Base-by-base conservation (phyloP, 2,329 filamentous ascomycete genomes). In the Paecilomyces fulvus region DNA sequence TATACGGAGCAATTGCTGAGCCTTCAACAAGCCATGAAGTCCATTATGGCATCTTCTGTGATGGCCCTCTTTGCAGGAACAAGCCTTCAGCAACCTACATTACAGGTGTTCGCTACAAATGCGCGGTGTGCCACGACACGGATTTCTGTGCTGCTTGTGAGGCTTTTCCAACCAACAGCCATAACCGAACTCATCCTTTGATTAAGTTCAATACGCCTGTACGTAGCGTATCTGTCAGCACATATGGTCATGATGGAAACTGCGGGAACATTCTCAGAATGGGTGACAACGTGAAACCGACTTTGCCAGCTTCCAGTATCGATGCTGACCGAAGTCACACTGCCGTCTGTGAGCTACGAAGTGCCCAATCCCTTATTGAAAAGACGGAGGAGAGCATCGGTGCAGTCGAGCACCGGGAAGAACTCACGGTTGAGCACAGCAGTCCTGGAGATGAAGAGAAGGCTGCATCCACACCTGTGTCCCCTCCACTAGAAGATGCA, bases 191-290 rank as follows among this genome's bases (percentile, higher is more conserved):
- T n/a, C 94, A 99, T 67, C 94, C 94, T 28, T 79, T 99, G 64
- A 91, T 99, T 79, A 96, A 96, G 78, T 91, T 99, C 79, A 95
- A 90, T 81, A 95, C 89, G 2, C 89, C 92, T 9, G 87, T 99
- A 52, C 88, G 90, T 63, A 87, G 89, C 63, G 89, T 96, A 33
- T 92, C 84, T 60, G 89, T 99, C 54, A 92, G 85, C 52, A 97
- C 92, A 8, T 80, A 88, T 61, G 88, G 87, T 54, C 90, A 95
- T 73, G 85, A 90, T 64, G 82, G 81, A 58, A 78, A 85, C 63
- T 88, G 88, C 53, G 79, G 83, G 58, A 75, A 74, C 49, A 81
- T 88, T 68, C 80, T 82, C n/a, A 71, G 79, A 37, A 85, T 95
- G 81, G 91, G 91, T 54, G 91, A 96, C 67, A 80, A 75, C 33